These are phyloP conservation scores for Aspergillus incahuasiensis DNA, from an alignment of 495 filamentous ascomycete genomes.

Conservation along the genomic window DNA sequence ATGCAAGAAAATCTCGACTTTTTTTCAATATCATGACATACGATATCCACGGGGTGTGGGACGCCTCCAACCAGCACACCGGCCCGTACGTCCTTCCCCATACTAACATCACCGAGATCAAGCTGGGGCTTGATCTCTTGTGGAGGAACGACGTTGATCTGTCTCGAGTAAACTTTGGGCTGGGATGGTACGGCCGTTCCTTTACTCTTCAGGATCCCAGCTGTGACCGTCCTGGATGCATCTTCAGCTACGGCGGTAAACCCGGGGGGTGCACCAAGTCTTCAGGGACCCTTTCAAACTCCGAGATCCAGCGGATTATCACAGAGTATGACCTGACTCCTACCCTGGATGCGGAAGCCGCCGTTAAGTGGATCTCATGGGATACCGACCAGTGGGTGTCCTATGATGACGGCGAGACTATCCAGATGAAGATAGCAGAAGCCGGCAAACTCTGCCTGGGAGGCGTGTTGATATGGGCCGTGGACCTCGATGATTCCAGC, in stretches of 20 bases:
- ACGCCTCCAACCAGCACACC: background rate
- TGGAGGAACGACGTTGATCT: background rate
- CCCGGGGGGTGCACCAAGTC: background rate
- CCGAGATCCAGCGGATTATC: background rate
- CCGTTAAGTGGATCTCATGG: background rate
- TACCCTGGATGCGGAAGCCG: background rate
- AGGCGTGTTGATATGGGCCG: slow-evolving; percentile 29
- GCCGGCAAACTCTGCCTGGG: slow-evolving; percentile 10
- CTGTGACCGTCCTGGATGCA: background rate
- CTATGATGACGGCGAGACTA: slow-evolving; percentile 3
- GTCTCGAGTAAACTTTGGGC: background rate
- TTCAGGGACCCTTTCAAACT: background rate
- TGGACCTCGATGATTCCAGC: no score
- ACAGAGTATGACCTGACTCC: background rate
- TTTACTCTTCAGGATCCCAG: slow-evolving; percentile 1
- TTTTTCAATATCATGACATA: no score
- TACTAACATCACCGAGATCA: slow-evolving; percentile 5
- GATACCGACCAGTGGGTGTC: slow-evolving; percentile 2
- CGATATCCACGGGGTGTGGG: no score
- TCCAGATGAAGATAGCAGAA: background rate
- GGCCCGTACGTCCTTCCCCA: slow-evolving; percentile 12
- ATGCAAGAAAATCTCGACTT: no score
- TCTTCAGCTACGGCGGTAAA: background rate
- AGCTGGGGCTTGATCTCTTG: background rate
- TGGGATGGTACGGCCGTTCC: slow-evolving; percentile 3